Conservation (phyloP, 2,329 filamentous ascomycete species). For the Ophiocordyceps polyrhachis-furcata region DNA sequence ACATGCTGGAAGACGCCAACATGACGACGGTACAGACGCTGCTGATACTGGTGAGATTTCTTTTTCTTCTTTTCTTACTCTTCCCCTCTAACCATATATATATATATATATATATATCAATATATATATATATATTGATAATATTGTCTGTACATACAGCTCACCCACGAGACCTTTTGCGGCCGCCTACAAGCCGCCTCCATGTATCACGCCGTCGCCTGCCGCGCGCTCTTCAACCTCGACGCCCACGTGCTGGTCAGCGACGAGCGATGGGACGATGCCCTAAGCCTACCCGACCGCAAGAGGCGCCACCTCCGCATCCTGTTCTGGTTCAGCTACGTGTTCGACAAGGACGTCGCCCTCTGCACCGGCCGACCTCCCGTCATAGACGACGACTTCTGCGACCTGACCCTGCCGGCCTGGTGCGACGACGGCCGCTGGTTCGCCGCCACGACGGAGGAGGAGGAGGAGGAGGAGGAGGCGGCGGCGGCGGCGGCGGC, state of each 20-base stretch:
- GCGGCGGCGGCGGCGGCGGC: neutral
- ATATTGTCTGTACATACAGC: too few species aligned
- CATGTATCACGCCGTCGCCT: constrained; percentile 24
- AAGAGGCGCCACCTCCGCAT: constrained; percentile 16
- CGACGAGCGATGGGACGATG: constrained; percentile 2
- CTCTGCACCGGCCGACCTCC: constrained; percentile 34
- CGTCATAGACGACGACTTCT: constrained; percentile 28
- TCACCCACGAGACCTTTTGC: constrained; percentile 22
- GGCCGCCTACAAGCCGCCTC: constrained; percentile 27
- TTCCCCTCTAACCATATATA: too few species aligned
- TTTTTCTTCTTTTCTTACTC: too few species aligned
- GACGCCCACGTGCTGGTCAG: constrained; percentile 21
- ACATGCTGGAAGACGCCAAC: constrained; percentile 22
- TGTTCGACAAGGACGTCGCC: constrained; percentile 35
- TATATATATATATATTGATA: too few species aligned
- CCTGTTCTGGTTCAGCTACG: constrained; percentile 37
- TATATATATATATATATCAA: too few species aligned
- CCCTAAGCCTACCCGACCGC: constrained; percentile 8
- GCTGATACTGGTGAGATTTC: constrained; percentile 26
- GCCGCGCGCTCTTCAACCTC: constrained; percentile 28
- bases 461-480: too few species aligned
- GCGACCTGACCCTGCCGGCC: constrained; percentile 29
- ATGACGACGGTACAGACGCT: constrained; percentile 24
- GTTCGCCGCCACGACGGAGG: constrained; percentile 3
- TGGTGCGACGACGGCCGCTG: constrained; percentile 10